phyloP scores from a whole-genome alignment of 2,329 filamentous ascomycete species.

The Ascochyta clinopodiicola region DNA sequence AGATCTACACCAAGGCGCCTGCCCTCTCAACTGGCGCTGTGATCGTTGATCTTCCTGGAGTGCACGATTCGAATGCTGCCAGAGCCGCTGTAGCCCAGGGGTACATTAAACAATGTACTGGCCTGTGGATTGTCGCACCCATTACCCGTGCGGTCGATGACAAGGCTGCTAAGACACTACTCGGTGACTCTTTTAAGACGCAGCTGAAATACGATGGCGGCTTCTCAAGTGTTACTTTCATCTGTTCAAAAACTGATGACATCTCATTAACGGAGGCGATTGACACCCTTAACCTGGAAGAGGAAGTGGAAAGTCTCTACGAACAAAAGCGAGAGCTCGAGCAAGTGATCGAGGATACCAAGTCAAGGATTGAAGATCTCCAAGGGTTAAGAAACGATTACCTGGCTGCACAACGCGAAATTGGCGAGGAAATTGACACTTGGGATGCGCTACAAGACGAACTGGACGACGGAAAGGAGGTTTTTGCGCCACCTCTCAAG shows the following conservation, averaged over 20 bases:
- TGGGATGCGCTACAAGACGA: slow-evolving; percentile 54
- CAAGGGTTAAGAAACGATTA: slow-evolving; percentile 47
- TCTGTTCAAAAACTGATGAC: slow-evolving; percentile 70
- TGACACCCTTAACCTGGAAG: slow-evolving; percentile 47
- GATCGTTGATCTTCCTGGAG: slow-evolving; percentile 65
- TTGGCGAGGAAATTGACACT: slow-evolving; percentile 53
- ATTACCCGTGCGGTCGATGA: slow-evolving; percentile 67
- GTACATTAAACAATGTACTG: slow-evolving; percentile 67
- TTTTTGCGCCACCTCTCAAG: slow-evolving; percentile 47
- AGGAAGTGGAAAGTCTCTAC: slow-evolving; percentile 36
- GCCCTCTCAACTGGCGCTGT: slow-evolving; percentile 62
- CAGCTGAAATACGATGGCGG: slow-evolving; percentile 66
- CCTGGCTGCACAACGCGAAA: slow-evolving; percentile 41
- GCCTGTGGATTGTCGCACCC: slow-evolving; percentile 68
- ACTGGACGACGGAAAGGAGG: slow-evolving; percentile 51
- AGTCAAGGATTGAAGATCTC: slow-evolving; percentile 32
- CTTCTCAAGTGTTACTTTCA: slow-evolving; percentile 63
- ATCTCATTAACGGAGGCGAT: slow-evolving; percentile 58
- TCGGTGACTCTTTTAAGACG: slow-evolving; percentile 64
- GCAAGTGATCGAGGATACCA: slow-evolving; percentile 23
- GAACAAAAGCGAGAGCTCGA: slow-evolving; percentile 30
- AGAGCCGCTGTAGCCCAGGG: slow-evolving; percentile 63
- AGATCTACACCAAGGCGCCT: slow-evolving; percentile 58
- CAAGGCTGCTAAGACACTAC: slow-evolving; percentile 62
- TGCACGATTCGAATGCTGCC: slow-evolving; percentile 66